These are phyloP conservation scores for Gardenia jasminoides DNA, from an alignment of 257 asterid species.

Conservation along the genomic window DNA sequence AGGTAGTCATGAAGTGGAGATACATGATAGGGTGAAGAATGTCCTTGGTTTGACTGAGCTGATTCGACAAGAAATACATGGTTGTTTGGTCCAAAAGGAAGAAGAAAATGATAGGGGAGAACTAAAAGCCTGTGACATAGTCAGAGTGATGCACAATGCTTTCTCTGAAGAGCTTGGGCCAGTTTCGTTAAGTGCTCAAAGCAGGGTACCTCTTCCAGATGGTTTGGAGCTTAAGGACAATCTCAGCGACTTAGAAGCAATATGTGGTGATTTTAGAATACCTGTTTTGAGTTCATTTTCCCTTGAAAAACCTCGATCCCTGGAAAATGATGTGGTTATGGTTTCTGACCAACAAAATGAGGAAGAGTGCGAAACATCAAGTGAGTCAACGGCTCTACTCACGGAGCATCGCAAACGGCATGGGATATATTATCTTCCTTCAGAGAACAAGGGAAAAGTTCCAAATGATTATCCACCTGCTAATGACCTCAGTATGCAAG, in stretches of 20 bases:
- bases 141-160: slow-evolving; percentile 48
- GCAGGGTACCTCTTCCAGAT: slow-evolving; percentile 70
- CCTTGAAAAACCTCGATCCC: slow-evolving; percentile 44
- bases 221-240: slow-evolving; percentile 67
- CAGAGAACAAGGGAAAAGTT: slow-evolving; percentile 41
- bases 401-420: slow-evolving; percentile 85
- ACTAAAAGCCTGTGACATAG: slow-evolving; percentile 38
- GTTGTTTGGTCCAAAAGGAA: slow-evolving; percentile 32
- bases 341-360: slow-evolving; percentile 33
- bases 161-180: slow-evolving; percentile 94
- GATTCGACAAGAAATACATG: slow-evolving; percentile 49
- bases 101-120: slow-evolving; percentile 37
- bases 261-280: slow-evolving; percentile 59
- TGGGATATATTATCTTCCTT: slow-evolving; percentile 78
- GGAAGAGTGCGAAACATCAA: slow-evolving; percentile 53
- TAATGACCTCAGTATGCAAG: slow-evolving; percentile 51
- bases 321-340: slow-evolving; percentile 32
- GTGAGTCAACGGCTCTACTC: slow-evolving; percentile 74
- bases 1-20: slow-evolving; percentile 79
- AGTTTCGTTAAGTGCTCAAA: slow-evolving; percentile 70
- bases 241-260: slow-evolving; percentile 66
- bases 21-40: slow-evolving; percentile 81
- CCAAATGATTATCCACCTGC: slow-evolving; percentile 72
- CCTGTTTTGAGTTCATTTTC: slow-evolving; percentile 59
- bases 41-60: slow-evolving; percentile 67